Evolutionary conservation across 2,329 filamentous ascomycete genomes (phyloP).

Genomic region (Pyrenophora graminea): DNA sequence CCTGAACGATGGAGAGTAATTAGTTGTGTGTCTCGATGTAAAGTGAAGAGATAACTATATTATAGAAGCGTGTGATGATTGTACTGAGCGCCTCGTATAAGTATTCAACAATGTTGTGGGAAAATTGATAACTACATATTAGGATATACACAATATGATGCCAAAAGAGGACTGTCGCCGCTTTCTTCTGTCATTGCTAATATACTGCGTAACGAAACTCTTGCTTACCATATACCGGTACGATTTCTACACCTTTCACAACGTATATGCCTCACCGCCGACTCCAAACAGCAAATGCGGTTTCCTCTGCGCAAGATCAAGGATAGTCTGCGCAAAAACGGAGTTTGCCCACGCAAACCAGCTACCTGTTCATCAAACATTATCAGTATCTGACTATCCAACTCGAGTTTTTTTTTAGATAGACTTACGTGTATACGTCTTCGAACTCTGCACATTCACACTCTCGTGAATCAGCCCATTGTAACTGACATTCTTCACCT

Average conservation of each 20-base stretch:
- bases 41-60: too few species aligned
- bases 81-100: too few species aligned
- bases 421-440: constrained; percentile 45
- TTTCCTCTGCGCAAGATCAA: constrained; percentile 86
- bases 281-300: constrained; percentile 82
- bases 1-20: too few species aligned
- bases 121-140: too few species aligned
- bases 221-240: not conserved
- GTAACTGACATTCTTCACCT: constrained; percentile 74
- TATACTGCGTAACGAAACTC: not conserved
- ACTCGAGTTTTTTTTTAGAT: too few species aligned
- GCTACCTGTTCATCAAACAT: constrained; percentile 47
- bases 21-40: too few species aligned
- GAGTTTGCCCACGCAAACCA: constrained; percentile 99
- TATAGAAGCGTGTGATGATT: too few species aligned
- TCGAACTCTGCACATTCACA: constrained; percentile 50
- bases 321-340: constrained; percentile 88
- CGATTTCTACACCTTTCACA: constrained; percentile 7
- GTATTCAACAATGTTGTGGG: too few species aligned
- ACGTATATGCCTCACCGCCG: constrained; percentile 52
- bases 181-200: too few species aligned
- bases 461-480: constrained; percentile 91
- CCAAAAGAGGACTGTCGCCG: too few species aligned
- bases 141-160: too few species aligned
- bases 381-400: too few species aligned